These are phyloP conservation scores for Colletotrichum sp. DNA, from an alignment of 2,329 filamentous ascomycete genomes.

Conservation along the genomic window DNA sequence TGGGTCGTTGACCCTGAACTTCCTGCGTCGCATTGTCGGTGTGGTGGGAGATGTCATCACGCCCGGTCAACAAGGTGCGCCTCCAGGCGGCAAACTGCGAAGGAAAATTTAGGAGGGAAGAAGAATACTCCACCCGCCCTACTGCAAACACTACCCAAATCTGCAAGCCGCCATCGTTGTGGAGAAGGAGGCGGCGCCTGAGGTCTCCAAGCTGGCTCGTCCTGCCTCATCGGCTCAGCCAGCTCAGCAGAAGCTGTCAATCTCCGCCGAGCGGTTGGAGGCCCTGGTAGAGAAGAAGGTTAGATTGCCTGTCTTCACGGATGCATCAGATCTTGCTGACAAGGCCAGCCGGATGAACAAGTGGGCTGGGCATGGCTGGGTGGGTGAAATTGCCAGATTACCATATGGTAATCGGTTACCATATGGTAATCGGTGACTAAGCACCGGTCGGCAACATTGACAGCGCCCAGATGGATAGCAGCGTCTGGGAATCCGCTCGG, in stretches of 20 bases:
- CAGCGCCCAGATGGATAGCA: no score
- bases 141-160: slow-evolving; percentile 37
- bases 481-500: no score
- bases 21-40: neutral
- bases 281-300: slow-evolving; percentile 93
- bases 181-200: slow-evolving; percentile 39
- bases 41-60: neutral
- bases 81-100: no score
- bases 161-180: slow-evolving; percentile 47
- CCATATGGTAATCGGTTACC: neutral
- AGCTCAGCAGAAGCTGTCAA: slow-evolving; percentile 41
- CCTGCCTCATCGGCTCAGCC: slow-evolving; percentile 33
- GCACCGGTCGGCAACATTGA: neutral
- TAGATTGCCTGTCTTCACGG: slow-evolving; percentile 39
- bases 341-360: accelerated
- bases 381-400: neutral
- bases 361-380: neutral
- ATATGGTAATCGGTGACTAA: neutral
- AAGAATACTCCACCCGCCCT: slow-evolving; percentile 28
- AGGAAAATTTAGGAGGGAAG: no score
- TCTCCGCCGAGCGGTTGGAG: slow-evolving; percentile 80
- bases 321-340: neutral
- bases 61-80: no score
- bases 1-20: neutral
- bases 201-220: slow-evolving; percentile 37